Evolutionary conservation across 2,329 filamentous ascomycete species (phyloP).

Genomic region (Hymenoscyphus fraxineus): DNA sequence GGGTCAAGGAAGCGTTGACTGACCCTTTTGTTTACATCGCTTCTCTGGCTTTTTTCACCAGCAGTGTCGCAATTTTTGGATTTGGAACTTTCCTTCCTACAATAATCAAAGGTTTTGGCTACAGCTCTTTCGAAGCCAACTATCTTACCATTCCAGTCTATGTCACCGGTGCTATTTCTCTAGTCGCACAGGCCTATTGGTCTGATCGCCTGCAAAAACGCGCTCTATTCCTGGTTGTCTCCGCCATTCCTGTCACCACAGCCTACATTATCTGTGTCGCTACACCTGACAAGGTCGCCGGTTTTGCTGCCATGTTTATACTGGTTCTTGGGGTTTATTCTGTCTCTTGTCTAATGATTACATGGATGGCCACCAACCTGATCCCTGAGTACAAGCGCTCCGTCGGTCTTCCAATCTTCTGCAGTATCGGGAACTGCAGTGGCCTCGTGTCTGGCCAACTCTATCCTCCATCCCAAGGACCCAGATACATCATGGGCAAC

Average conservation of each 20-base stretch:
- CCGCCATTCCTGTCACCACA: constrained; percentile 14
- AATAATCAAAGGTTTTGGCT: constrained; percentile 50
- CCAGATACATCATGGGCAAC: constrained; percentile 17
- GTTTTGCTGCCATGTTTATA: constrained; percentile 48
- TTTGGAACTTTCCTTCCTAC: constrained; percentile 55
- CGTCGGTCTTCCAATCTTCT: constrained; percentile 43
- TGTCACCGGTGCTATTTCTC: constrained; percentile 44
- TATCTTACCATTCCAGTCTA: constrained; percentile 55
- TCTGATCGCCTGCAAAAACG: constrained; percentile 39
- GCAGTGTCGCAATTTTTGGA: constrained; percentile 31
- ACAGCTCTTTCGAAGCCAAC: constrained; percentile 46
- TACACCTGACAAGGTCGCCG: constrained; percentile 45
- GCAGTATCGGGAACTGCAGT: constrained; percentile 43
- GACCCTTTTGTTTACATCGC: constrained; percentile 4
- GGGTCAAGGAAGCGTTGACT: not conserved
- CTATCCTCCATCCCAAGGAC: constrained; percentile 9
- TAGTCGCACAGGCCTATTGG: constrained; percentile 41
- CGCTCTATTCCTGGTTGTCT: constrained; percentile 11
- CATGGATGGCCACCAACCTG: constrained; percentile 44
- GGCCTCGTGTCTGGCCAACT: constrained; percentile 35
- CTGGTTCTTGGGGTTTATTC: constrained; percentile 44
- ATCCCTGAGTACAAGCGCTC: constrained; percentile 44
- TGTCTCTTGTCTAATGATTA: constrained; percentile 42
- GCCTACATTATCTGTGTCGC: constrained; percentile 21
- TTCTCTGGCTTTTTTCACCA: not conserved